Percentiles rank a stretch among this genome's conserved stretches.
phyloP scores from a whole-genome alignment of 2,329 filamentous ascomycete genomes.

The Achaetomium macrosporum region DNA sequence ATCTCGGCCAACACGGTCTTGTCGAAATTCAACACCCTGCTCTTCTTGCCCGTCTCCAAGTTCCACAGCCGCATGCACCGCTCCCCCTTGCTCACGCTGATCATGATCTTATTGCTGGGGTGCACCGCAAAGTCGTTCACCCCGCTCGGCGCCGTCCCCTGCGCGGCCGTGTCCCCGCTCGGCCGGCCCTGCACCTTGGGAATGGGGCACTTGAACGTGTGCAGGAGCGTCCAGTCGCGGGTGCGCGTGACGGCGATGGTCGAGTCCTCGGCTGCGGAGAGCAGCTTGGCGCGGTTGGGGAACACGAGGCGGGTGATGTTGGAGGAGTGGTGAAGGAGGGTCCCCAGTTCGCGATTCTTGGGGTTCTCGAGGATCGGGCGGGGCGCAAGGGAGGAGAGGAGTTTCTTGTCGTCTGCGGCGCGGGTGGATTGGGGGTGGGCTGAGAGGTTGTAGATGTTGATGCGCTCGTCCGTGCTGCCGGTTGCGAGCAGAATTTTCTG shows the following conservation, averaged over 20 bases:
- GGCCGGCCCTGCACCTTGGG: constrained; percentile 75
- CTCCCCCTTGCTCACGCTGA: constrained; percentile 86
- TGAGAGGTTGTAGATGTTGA: constrained; percentile 91
- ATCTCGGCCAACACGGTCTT: constrained; percentile 65
- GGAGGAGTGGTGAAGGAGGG: constrained; percentile 78
- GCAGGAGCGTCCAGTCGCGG: constrained; percentile 83
- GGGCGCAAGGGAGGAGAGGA: constrained; percentile 62
- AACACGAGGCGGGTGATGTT: constrained; percentile 76
- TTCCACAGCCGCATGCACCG: constrained; percentile 94
- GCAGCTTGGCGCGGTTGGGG: constrained; percentile 77
- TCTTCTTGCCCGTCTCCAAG: constrained; percentile 91
- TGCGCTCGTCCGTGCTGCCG: constrained; percentile 85
- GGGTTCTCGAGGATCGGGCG: constrained; percentile 76
- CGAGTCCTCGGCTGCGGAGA: constrained; percentile 86
- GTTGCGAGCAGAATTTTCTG: constrained; percentile 86
- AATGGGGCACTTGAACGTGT: constrained; percentile 80
- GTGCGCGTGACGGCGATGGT: constrained; percentile 82
- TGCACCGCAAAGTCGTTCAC: constrained; percentile 95
- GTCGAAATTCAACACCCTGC: constrained; percentile 82
- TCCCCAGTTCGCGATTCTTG: constrained; percentile 82
- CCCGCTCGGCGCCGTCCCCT: constrained; percentile 75
- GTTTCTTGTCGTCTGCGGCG: constrained; percentile 45
- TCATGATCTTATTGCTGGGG: constrained; percentile 93
- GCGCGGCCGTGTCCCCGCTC: constrained; percentile 81
- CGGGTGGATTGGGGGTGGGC: constrained; percentile 51